Conservation (phyloP, 2,329 filamentous ascomycete species). For the Colletotrichum nymphaeae region DNA sequence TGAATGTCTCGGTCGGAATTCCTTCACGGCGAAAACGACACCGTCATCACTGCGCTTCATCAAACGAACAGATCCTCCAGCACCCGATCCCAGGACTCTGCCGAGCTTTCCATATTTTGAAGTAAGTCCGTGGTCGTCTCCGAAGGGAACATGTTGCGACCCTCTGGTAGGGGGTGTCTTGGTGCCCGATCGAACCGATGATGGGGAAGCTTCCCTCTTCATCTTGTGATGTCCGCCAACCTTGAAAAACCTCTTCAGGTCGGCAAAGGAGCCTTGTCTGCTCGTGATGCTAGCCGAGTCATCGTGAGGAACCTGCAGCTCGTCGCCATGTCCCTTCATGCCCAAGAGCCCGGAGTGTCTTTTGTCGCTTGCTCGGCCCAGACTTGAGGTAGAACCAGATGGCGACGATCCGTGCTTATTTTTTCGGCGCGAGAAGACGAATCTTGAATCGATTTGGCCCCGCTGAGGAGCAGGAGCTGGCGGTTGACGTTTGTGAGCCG, state of each 20-base stretch:
- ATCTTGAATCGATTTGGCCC: constrained; percentile 78
- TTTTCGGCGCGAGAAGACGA: constrained; percentile 85
- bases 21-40: constrained; percentile 96
- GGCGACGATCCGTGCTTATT: constrained; percentile 68
- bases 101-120: constrained; percentile 97
- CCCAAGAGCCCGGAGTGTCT: constrained; percentile 59
- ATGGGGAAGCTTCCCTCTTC: constrained; percentile 75
- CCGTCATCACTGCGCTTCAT: constrained; percentile 95
- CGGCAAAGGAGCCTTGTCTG: constrained; percentile 86
- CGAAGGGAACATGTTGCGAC: constrained; percentile 80
- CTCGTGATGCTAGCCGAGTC: constrained; percentile 60
- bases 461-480: constrained; percentile 73
- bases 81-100: constrained; percentile 91
- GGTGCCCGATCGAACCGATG: constrained; percentile 62
- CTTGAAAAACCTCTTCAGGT: constrained; percentile 97
- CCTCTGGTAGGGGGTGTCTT: constrained; percentile 60
- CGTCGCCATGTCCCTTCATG: constrained; percentile 54
- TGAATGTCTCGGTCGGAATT: constrained; percentile 90
- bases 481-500: constrained; percentile 81
- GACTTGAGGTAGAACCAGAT: constrained; percentile 61
- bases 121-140: constrained; percentile 89
- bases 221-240: constrained; percentile 77
- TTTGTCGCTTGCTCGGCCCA: constrained; percentile 63
- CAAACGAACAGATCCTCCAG: constrained; percentile 91
- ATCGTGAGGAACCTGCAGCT: constrained; percentile 55